Base-by-base conservation (phyloP, 1,284 basidiomycete genomes). In the Cryptococcus depauperatus region DNA sequence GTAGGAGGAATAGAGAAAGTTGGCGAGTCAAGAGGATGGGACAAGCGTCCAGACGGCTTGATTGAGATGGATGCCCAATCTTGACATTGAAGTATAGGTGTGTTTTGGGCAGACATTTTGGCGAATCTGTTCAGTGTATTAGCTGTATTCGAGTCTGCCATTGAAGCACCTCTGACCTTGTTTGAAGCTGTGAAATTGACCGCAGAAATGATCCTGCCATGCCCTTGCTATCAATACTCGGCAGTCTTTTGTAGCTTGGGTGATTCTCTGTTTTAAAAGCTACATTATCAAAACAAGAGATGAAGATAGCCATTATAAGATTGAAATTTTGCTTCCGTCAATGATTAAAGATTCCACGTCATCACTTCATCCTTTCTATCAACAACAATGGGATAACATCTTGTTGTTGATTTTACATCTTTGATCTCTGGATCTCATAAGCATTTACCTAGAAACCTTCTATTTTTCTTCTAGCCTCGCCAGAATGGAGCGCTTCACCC, bases 401-500 rank as follows among this genome's bases (percentile, higher is more conserved):
- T n/a, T n/a, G n/a, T n/a, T n/a, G n/a, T n/a, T n/a, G n/a, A n/a
- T n/a, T n/a, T n/a, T n/a, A n/a, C n/a, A n/a, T n/a, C n/a, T n/a
- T n/a, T n/a, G n/a, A n/a, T n/a, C n/a, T n/a, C n/a, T n/a, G n/a
- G n/a, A n/a, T n/a, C n/a, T n/a, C n/a, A n/a, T n/a, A n/a, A n/a
- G n/a, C n/a, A n/a, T n/a, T n/a, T n/a, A n/a, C n/a, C n/a, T n/a
- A n/a, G n/a, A n/a, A n/a, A n/a, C n/a, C n/a, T n/a, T n/a, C n/a
- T n/a, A n/a, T n/a, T n/a, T n/a, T n/a, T n/a, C n/a, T n/a, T n/a
- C n/a, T n/a, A n/a, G n/a, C n/a, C n/a, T n/a, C n/a, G 14, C 37
- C 51, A 54, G 35, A 10, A 69, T 71, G 66, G 66, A 71, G 16
- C 46, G 66, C 23, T 52, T 69, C 50, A 61, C 50, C 6, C 64